Base-by-base conservation (phyloP, 2,329 filamentous ascomycete species). In the Westerdykella sp. region DNA sequence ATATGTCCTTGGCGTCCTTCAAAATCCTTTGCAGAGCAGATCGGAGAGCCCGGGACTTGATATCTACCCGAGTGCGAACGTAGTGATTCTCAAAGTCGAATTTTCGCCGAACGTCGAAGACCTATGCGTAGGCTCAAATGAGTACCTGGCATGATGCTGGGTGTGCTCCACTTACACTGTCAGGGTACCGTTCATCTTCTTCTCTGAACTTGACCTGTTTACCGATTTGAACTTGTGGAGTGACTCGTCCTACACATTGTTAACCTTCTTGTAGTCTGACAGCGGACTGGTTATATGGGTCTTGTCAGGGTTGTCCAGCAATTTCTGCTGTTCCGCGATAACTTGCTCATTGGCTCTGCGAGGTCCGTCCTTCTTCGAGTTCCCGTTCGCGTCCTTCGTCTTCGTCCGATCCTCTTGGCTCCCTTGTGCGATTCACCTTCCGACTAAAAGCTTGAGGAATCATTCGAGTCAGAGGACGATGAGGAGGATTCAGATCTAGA, bases 11-110 rank as follows among this genome's bases (percentile, higher is more conserved):
- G 57, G 87, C 81, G 15, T 80, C 82, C 35, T 85, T 84, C 74
- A 91, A 83, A 10, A 90, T 76, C 34, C 82, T 80, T 39, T 77
- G 74, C 1, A 91, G 73, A 16, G 80, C 81, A 48, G 88, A 81
- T 6, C 84, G 83, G 3, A 95, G 73, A 13, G 80, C 69, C 54
- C 88, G 88, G 61, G 87, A 93, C 69, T 90, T 93, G 66, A 95
- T 85, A 52, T 95, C 87, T 39, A 95, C 80, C 12, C 83, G 69
- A 0, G 88, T 82, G 39, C 89, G 58, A 63, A 79, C 74, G 56
- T 87, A 90, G 56, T 88, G 88, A 49, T 87, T 87, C 54, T 93
- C 85, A 79, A 80, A 87, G 63, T 90, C 84, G 62, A 95, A 94
- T 12, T 79, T 84, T 42, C 89, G 78, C 13, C 87, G 80, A 13